Base-by-base conservation (phyloP, 2,329 filamentous ascomycete species). In the Fusarium sarcochroum region DNA sequence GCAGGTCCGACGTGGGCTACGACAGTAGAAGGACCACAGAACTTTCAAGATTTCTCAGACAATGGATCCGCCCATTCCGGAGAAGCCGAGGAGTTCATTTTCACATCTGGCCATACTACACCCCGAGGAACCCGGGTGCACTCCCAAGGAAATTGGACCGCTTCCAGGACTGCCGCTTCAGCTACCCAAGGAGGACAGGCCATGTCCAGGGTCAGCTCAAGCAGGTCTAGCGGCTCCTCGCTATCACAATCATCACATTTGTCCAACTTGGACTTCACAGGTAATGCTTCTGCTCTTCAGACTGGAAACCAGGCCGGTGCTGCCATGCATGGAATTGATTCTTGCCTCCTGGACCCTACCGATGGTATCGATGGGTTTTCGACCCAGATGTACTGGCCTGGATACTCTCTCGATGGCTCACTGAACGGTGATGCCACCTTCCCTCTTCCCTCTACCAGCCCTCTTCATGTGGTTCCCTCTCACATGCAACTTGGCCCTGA, bases 1-100 rank as follows among this genome's bases (percentile, higher is more conserved):
- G 78, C 78, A 73, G 82, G 84, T 81, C 82, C 85, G 76, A 80
- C 84, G 75, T 89, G 86, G 86, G 86, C 84, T 73, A 76, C 83
- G 76, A 80, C 85, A 82, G 80, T 80, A 82, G 86, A 89, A 84
- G 85, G 85, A 75, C 74, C 84, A 86, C 86, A 88, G 84, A 86
- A 85, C 84, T 86, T 87, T 77, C 82, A 81, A 77, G 83, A 84
- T 70, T 85, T 83, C 76, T 79, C 82, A 76, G 83, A 85, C 73
- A 80, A 81, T 75, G 83, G 81, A 81, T 84, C 83, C 68, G 78
- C 79, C 70, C 80, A 82, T 70, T 78, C 81, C 73, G 84, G 83
- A 83, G 85, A 88, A 68, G 72, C 81, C 73, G 86, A 87, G 80
- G 86, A 87, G 58, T 86, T 81, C 78, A 77, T 84, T 73, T 85